Evolutionary conservation across 2,329 filamentous ascomycete species (phyloP), one percentile per base, ranked within the genome.

Genomic region (Pyricularia pennisetigena): DNA sequence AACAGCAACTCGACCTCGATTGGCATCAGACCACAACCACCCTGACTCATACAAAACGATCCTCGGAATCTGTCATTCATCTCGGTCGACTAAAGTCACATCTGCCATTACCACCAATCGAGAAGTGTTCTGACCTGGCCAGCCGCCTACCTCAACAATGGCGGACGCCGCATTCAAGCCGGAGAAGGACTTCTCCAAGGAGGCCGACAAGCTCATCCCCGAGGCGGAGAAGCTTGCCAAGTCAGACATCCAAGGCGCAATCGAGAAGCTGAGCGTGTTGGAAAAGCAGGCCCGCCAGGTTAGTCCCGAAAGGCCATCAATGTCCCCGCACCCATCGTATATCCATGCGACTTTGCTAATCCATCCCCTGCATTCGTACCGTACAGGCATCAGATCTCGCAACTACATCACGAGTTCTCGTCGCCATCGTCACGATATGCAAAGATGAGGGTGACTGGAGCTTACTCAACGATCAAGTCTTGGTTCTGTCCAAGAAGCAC

Each of bases 211-310:
- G 82, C 88, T 92, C 81, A 89, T 99, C 74, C 91, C 93, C 66
- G 93, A 97, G 81, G 93, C 93, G 69, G 89, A 98, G 84, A 85
- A 91, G 82, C 87, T 97, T 74, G 93, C 94, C 73, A 90, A 94
- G 86, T 87, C 83, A 75, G 92, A 97, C 80, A 85, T 97, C 69
- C 89, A 92, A 79, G 90, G 86, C 70, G 94, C 94, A 69, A 90
- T 99, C 77, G 95, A 99, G 82, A 97, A 97, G 85, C 90, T 99
- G 74, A 85, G 93, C 69, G 83, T 85, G 63, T 85, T 99, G 71
- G 95, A 99, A 86, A 99, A 99, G 83, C 94, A 98, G 83, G 92
- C 95, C 73, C 90, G 95, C 83, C 95, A 99, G 87, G 93, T 96
- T 81, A 74, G 79, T 71, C 67, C 66, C 65, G 64, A 65, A 26